A percentile compares a stretch with the other conserved stretches of the same genome.
Evolutionary conservation across 345 rosid species (phyloP).

Genomic region (Lenwebbia sp.): DNA sequence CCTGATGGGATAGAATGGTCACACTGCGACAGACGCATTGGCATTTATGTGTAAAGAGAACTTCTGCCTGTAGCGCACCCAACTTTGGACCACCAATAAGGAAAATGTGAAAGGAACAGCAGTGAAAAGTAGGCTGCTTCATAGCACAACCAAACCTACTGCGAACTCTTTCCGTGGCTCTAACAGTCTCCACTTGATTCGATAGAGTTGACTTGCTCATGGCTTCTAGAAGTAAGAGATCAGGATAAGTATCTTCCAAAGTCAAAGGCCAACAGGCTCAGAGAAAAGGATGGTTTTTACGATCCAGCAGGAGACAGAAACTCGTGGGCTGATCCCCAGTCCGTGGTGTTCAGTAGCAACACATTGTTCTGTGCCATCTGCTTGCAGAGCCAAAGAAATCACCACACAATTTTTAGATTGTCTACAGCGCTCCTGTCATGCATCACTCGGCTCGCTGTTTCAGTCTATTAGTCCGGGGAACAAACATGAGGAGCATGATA

Average conservation of each 20-base stretch:
- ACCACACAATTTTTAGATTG: neutral
- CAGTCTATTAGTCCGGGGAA: neutral
- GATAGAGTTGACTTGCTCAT: neutral
- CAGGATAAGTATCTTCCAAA: neutral
- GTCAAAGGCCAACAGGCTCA: neutral
- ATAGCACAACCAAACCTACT: neutral
- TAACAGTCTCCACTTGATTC: neutral
- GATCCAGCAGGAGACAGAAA: neutral
- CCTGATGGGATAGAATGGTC: neutral
- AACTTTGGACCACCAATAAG: neutral
- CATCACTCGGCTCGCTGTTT: neutral
- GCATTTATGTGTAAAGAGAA: neutral
- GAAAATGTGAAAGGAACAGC: neutral
- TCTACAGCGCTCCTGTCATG: neutral
- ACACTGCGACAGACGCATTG: neutral
- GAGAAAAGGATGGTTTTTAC: neutral
- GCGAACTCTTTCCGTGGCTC: neutral
- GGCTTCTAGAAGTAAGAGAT: neutral
- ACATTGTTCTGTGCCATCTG: neutral
- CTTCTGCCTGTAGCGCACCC: neutral
- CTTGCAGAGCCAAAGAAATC: neutral
- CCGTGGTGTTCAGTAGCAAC: neutral
- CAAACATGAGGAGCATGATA: neutral
- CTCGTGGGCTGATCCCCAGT: neutral
- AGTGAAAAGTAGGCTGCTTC: neutral